phyloP scores from a whole-genome alignment of 208 protist genomes.

The Phytomonas francai region DNA sequence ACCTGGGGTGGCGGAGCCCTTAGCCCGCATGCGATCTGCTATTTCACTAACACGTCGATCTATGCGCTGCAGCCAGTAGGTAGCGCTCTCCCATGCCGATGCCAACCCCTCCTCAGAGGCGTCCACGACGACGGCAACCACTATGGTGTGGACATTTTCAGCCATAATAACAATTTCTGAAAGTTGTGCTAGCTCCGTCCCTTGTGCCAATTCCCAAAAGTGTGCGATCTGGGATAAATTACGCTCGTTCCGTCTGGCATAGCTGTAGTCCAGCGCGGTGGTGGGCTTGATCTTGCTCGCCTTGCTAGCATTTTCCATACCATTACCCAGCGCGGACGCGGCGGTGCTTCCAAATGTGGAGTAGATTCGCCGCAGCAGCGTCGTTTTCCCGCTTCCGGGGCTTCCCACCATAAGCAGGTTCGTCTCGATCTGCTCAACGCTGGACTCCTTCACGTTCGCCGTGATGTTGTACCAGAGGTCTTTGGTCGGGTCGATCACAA shows the following conservation, averaged over 20 bases:
- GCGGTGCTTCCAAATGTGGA: constrained; percentile 33
- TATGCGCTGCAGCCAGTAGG: constrained; percentile 66
- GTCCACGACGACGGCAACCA: constrained; percentile 78
- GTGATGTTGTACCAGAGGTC: constrained; percentile 88
- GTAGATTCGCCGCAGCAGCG: constrained; percentile 67
- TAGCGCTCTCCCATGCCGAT: constrained; percentile 60
- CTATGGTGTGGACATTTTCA: constrained; percentile 76
- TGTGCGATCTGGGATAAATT: constrained; percentile 75
- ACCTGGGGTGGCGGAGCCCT: constrained; percentile 65
- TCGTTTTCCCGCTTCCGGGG: constrained; percentile 74
- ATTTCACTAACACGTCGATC: constrained; percentile 68
- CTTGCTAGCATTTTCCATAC: not conserved
- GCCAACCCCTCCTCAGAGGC: constrained; percentile 26
- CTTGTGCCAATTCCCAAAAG: constrained; percentile 89
- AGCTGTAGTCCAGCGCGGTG: constrained; percentile 86
- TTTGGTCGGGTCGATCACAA: constrained; percentile 71
- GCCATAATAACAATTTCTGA: constrained; percentile 81
- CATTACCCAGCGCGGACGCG: not conserved
- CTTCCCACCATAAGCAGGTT: constrained; percentile 67
- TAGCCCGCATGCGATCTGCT: constrained; percentile 64
- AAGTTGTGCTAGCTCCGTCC: constrained; percentile 67
- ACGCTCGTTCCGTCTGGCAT: constrained; percentile 66
- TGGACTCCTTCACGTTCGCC: constrained; percentile 60
- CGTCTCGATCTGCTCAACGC: constrained; percentile 47
- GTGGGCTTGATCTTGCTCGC: constrained; percentile 65